Evolutionary conservation across 108 stramenopile genomes (phyloP), one percentile per base, ranked within the genome.

Genomic region (Cyclotella choctawhatcheeana): DNA sequence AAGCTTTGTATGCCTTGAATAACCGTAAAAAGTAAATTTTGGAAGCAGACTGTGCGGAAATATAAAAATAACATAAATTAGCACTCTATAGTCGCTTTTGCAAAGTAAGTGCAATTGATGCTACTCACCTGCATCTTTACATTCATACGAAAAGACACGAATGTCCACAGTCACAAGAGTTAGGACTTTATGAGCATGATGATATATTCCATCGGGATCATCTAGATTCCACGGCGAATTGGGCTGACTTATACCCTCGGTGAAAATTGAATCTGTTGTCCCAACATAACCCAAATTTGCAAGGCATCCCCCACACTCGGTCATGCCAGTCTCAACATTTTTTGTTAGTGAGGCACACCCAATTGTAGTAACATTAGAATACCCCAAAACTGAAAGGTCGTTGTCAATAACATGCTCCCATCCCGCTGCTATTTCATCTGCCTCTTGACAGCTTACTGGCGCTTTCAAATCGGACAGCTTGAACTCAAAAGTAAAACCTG

Each of bases 221-320:
- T n/a, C n/a, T n/a, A n/a, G 12, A n/a, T n/a, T n/a, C n/a, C n/a
- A n/a, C n/a, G n/a, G n/a, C n/a, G n/a, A n/a, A n/a, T n/a, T n/a
- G n/a, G n/a, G n/a, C n/a, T n/a, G n/a, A n/a, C n/a, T n/a, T n/a
- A n/a, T n/a, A n/a, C n/a, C n/a, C n/a, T n/a, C n/a, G 34, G 33
- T 21, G 32, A 21, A 22, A 8, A 22, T 60, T 16, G 37, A 40
- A 43, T 63, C 44, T 3, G 35, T 43, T 18, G 35, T 43, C 2
- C 62, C 62, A 3, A 63, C 32, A 32, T 43, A 63, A 35, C 33
- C 35, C 40, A 43, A 26, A 4, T 24, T 44, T 24, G 35, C 62
- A 2, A 63, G 16, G 24, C 62, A 63, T 3, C 62, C 62, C 3
- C 62, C 62, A 26, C 62, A 63, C 25, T 63, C 62, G 25, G 62